phyloP scores from a whole-genome alignment of 2,329 filamentous ascomycete species.

The Colletotrichum eremochloae region DNA sequence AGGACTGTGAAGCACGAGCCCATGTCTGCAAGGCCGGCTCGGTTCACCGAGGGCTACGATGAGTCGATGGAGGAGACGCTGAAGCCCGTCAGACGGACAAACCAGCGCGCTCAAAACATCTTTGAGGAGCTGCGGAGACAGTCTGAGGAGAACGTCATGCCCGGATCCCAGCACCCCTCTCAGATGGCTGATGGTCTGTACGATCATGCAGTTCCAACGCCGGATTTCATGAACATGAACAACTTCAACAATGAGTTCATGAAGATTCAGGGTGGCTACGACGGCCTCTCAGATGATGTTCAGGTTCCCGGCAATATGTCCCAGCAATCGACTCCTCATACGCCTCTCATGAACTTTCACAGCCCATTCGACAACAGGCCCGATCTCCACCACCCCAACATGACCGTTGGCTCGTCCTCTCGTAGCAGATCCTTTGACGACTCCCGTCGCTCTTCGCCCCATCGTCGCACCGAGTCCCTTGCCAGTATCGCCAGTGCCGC shows the following conservation, averaged over 20 bases:
- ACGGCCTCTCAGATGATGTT: slow-evolving; percentile 51
- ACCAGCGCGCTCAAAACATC: slow-evolving; percentile 62
- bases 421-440: slow-evolving; percentile 44
- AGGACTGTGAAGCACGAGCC: slow-evolving; percentile 58
- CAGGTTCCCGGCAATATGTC: slow-evolving; percentile 63
- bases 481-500: slow-evolving; percentile 70
- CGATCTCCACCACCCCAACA: slow-evolving; percentile 52
- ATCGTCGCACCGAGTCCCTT: slow-evolving; percentile 71
- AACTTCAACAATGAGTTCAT: slow-evolving; percentile 60
- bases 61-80: slow-evolving; percentile 77
- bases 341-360: slow-evolving; percentile 61
- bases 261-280: slow-evolving; percentile 54
- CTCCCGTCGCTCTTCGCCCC: slow-evolving; percentile 53
- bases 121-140: slow-evolving; percentile 72
- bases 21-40: slow-evolving; percentile 51
- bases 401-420: slow-evolving; percentile 44
- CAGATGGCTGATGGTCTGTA: slow-evolving; percentile 56
- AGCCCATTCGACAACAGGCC: slow-evolving; percentile 60
- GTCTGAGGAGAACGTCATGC: slow-evolving; percentile 60
- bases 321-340: slow-evolving; percentile 66
- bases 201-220: slow-evolving; percentile 65
- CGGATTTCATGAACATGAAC: slow-evolving; percentile 70
- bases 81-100: slow-evolving; percentile 65
- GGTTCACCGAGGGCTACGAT: slow-evolving; percentile 73
- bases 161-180: slow-evolving; percentile 47